phyloP scores from a whole-genome alignment of 1,139 yeast genomes.

The Lodderomyces elongisporus region DNA sequence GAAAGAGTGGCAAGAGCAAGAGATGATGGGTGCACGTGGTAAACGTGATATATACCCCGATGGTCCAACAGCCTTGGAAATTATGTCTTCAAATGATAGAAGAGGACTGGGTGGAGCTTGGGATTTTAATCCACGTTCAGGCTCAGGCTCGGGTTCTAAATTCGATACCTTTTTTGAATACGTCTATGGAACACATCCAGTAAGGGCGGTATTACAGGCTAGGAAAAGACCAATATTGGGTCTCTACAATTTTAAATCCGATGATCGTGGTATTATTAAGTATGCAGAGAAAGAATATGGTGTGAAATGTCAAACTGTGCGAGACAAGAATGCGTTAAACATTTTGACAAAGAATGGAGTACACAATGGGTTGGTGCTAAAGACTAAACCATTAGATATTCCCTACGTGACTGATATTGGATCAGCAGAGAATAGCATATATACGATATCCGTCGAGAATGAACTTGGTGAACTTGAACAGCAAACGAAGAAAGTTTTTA shows the following conservation, averaged over 20 bases:
- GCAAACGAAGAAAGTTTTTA: conserved; percentile 14
- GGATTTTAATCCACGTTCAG: background rate
- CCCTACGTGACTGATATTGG: conserved; percentile 35
- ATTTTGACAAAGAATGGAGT: conserved; percentile 62
- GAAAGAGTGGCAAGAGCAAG: conserved; percentile 2
- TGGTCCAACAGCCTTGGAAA: conserved; percentile 3
- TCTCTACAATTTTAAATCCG: conserved; percentile 45
- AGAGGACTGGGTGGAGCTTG: too few relatives aligned
- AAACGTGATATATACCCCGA: background rate
- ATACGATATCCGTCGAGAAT: conserved; percentile 16
- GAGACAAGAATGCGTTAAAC: conserved; percentile 55
- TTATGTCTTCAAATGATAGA: conserved; percentile 1
- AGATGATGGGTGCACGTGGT: background rate
- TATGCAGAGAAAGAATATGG: conserved; percentile 42
- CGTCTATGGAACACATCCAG: conserved; percentile 73
- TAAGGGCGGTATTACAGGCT: conserved; percentile 61
- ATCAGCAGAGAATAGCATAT: conserved; percentile 26
- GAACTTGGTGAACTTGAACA: conserved; percentile 12
- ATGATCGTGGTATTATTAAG: conserved; percentile 28
- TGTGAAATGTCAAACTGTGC: conserved; percentile 38
- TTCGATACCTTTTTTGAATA: conserved; percentile 53
- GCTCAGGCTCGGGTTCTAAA: background rate
- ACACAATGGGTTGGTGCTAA: conserved; percentile 78
- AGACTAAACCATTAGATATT: conserved; percentile 54
- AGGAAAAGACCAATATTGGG: conserved; percentile 52